These are phyloP conservation scores for Pyronema domesticum DNA, from an alignment of 495 filamentous ascomycete species.

Conservation along the genomic window DNA sequence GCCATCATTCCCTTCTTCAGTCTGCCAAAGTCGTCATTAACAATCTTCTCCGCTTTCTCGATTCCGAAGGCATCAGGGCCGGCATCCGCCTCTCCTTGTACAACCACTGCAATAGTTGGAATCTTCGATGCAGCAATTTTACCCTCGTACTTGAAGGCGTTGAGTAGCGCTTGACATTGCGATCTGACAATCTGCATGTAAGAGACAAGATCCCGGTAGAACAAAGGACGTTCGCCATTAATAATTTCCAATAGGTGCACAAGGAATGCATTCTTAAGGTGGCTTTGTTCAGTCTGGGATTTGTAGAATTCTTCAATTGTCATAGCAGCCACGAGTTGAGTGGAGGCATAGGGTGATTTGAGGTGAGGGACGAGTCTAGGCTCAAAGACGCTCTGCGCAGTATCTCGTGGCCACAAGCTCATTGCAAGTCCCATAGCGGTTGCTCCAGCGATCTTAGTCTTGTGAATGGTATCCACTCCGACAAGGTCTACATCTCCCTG, in stretches of 20 bases:
- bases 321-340: constrained; percentile 67
- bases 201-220: constrained; percentile 74
- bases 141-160: constrained; percentile 71
- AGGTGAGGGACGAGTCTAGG: constrained; percentile 44
- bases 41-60: constrained; percentile 66
- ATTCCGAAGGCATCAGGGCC: constrained; percentile 83
- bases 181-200: constrained; percentile 75
- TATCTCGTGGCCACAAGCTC: constrained; percentile 37
- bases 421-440: constrained; percentile 65
- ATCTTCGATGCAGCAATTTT: constrained; percentile 55
- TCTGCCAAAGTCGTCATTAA: constrained; percentile 63
- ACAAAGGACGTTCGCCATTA: constrained; percentile 58
- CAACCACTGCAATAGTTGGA: constrained; percentile 65
- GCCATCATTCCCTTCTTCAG: constrained; percentile 70
- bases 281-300: constrained; percentile 26
- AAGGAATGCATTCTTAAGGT: constrained; percentile 33
- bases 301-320: constrained; percentile 79
- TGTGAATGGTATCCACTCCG: constrained; percentile 66
- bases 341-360: constrained; percentile 54
- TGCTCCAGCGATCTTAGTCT: constrained; percentile 73
- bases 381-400: constrained; percentile 34
- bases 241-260: constrained; percentile 49
- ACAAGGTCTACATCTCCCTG: constrained; percentile 90
- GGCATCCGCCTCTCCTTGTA: constrained; percentile 79
- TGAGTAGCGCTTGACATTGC: constrained; percentile 75